Base-by-base conservation (phyloP, 2,329 filamentous ascomycete species). In the Incumbomyces lentus region DNA sequence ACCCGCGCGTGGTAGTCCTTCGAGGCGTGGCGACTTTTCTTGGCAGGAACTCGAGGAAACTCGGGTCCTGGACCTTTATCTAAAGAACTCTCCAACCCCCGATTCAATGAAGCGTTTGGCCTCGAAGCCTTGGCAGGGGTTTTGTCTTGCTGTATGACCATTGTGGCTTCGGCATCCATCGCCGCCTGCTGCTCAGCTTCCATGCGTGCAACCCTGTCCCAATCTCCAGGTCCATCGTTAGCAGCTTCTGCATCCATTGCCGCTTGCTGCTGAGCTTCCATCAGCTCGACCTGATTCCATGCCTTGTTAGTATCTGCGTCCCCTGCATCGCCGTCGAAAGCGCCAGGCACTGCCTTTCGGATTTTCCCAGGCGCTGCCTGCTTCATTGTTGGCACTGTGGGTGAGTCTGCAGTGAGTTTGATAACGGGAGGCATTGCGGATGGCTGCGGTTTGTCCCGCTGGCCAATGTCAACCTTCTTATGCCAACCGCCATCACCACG, bases 391-490 rank as follows among this genome's bases (percentile, higher is more conserved):
- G 41, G 7, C 18, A 36, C 18, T 31, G 26, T 13, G 13, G 41
- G 41, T 10, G 41, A 35, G 6, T 44, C 41, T 10, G 32, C 13
- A 8, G 33, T 44, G 17, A 44, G 13, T 44, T 44, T 44, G 14
- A 44, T 44, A 31, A 44, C 17, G 4, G 41, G 41, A 16, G 30
- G 29, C 29, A 33, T 7, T 7, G 30, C 26, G 8, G 31, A 19
- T 14, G 41, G 31, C 6, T 10, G n/a, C 13, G 22, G 36, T n/a
- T 22, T 22, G 16, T 34, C 14, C 18, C n/a, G 31, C 30, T 44
- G 41, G 16, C 41, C 41, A 16, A 44, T 44, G 18, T 44, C 22
- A 11, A 44, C 31, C 7, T 44, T 44, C 30, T 44, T 44, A 17
- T 22, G 17, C 41, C 41, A 44, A 22, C 41, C 31, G 17, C 41